phyloP scores from a whole-genome alignment of 129 eudicot genomes.

The Saposhnikovia divaricata region DNA sequence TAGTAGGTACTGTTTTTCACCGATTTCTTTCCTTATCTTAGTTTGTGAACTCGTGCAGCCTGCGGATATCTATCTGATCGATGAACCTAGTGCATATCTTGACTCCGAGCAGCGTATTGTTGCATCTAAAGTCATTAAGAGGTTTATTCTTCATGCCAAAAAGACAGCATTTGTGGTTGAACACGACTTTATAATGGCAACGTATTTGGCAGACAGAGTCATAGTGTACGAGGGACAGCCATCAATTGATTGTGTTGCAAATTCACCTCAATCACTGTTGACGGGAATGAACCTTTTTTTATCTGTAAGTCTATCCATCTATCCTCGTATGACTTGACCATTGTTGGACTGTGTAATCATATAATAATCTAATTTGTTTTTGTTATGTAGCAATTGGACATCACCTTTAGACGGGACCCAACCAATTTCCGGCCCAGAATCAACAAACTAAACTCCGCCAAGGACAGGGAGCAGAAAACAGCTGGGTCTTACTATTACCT shows the following conservation, averaged over 20 bases:
- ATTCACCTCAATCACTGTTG: slow-evolving; percentile 56
- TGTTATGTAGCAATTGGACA: slow-evolving; percentile 50
- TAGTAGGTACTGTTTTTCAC: not conserved
- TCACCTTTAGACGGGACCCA: slow-evolving; percentile 73
- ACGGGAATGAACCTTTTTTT: slow-evolving; percentile 68
- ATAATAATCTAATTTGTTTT: not conserved
- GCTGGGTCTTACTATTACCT: slow-evolving; percentile 62
- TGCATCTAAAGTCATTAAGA: slow-evolving; percentile 69
- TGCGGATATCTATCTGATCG: slow-evolving; percentile 62
- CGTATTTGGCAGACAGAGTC: slow-evolving; percentile 68
- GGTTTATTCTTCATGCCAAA: slow-evolving; percentile 65
- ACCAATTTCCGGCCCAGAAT: slow-evolving; percentile 63
- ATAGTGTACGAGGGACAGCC: slow-evolving; percentile 62
- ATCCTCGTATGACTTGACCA: not conserved
- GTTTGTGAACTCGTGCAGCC: slow-evolving; percentile 37
- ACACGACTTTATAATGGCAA: slow-evolving; percentile 75
- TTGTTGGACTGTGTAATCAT: not conserved
- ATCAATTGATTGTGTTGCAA: slow-evolving; percentile 55
- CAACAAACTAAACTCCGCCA: slow-evolving; percentile 60
- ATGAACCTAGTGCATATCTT: slow-evolving; percentile 73
- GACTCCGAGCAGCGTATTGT: slow-evolving; percentile 80
- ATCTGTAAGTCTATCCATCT: slow-evolving; percentile 34
- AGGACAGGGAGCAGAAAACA: slow-evolving; percentile 63
- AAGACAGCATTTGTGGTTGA: slow-evolving; percentile 72
- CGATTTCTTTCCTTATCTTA: not conserved